A percentile compares a stretch with the other conserved stretches of the same genome.
These are phyloP conservation scores for Aspergillus heteromorphus DNA, from an alignment of 495 filamentous ascomycete species.

Conservation along the genomic window DNA sequence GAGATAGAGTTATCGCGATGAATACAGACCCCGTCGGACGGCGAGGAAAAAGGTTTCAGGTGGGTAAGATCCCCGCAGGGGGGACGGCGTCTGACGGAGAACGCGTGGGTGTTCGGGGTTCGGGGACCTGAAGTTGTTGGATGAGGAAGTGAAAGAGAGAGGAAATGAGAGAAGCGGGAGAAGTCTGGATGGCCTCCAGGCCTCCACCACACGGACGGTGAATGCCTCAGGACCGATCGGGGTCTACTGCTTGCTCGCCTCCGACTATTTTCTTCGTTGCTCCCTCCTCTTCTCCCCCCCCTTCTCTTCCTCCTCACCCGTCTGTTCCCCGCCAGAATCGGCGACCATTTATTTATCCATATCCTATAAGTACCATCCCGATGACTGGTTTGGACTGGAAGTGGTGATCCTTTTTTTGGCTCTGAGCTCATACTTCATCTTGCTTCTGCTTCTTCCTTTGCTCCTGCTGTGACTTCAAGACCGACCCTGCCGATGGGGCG, in stretches of 20 bases:
- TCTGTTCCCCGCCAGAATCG: neutral
- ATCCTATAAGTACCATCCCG: neutral
- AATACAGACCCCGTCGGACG: too few species aligned
- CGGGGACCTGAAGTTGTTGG: neutral
- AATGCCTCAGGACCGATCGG: too few species aligned
- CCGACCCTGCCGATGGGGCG: constrained; percentile 9
- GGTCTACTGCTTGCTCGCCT: neutral
- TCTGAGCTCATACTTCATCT: too few species aligned
- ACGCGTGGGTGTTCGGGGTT: neutral
- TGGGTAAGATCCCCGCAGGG: neutral
- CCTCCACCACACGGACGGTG: too few species aligned
- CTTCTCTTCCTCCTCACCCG: neutral
- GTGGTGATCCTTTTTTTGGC: too few species aligned
- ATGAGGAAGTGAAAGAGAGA: too few species aligned
- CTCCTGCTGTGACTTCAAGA: neutral
- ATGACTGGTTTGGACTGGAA: neutral
- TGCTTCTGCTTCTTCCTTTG: too few species aligned
- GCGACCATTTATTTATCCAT: neutral
- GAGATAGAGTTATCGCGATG: too few species aligned
- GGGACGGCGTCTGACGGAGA: neutral
- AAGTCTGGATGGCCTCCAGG: too few species aligned
- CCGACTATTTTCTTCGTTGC: neutral
- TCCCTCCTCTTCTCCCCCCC: neutral
- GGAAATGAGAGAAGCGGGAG: too few species aligned
- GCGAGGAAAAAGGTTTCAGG: too few species aligned